Base-by-base conservation (phyloP, 345 rosid species). In the Noccaea bulbosa region DNA sequence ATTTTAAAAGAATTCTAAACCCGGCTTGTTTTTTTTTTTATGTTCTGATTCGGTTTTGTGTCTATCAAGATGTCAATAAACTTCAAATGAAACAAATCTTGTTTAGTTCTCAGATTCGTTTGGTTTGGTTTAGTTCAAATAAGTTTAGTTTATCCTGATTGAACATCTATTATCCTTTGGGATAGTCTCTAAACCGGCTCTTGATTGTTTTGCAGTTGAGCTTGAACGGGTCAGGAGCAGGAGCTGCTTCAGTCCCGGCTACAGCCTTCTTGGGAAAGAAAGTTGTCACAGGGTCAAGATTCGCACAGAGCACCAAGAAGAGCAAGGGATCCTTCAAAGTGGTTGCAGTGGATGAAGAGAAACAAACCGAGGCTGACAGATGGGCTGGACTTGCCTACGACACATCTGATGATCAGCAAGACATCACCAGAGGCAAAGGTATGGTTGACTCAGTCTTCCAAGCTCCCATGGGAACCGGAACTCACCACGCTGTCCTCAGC, bases 391-490 rank as follows among this genome's bases (percentile, higher is more conserved):
- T 94, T 41, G 90, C 67, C 11, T 77, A 40, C 39, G 99, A 94
- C 81, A 43, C 3, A 0, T 94, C 97, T 0, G 97, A 94, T 65
- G 97, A 94, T 75, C 99, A 94, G 56, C 99, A 94, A 78, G 99
- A 94, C 81, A 94, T 94, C 61, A 79, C 93, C 69, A 79, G 97
- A 66, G 99, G 97, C 20, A 91, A 94, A 74, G 97, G 96, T 69
- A 16, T 80, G 92, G 99, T 94, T 24, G 99, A 94, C 81, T 8
- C 87, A 6, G 85, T 94, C 78, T 94, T 91, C 92, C 99, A 94
- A 72, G 99, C 97, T 16, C 99, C 96, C 45, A 61, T 54, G 80
- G 82, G 62, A 0, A 16, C 81, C 3, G 99, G 99, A 50, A 94
- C 99, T 59, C 99, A 94, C 86, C 15, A 86, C 8, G 81, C 99